phyloP scores from a whole-genome alignment of 2,329 filamentous ascomycete genomes.

The Colletotrichum incanum region DNA sequence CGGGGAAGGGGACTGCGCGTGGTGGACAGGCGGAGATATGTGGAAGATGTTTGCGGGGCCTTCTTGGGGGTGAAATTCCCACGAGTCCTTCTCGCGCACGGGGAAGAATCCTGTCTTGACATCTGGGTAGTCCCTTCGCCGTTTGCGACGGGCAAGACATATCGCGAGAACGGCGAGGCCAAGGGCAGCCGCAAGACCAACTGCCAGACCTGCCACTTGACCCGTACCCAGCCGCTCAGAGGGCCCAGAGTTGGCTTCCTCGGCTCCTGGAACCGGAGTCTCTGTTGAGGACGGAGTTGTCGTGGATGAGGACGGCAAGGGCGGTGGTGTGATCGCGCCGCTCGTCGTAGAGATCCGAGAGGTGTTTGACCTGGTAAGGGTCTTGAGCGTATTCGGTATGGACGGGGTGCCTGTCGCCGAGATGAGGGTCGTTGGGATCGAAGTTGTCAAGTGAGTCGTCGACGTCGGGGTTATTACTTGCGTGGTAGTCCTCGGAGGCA shows the following conservation, averaged over 20 bases:
- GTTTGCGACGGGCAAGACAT: slow-evolving; percentile 59
- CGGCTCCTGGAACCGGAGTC: slow-evolving; percentile 28
- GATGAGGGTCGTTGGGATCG: slow-evolving; percentile 36
- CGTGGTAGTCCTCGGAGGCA: slow-evolving; percentile 42
- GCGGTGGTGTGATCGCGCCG: slow-evolving; percentile 19
- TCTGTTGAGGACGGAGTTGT: slow-evolving; percentile 27
- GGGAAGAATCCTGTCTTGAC: slow-evolving; percentile 57
- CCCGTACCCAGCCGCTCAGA: slow-evolving; percentile 35
- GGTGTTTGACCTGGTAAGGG: slow-evolving; percentile 35
- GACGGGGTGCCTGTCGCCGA: slow-evolving; percentile 30
- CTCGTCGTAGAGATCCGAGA: slow-evolving; percentile 37
- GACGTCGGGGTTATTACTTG: slow-evolving; percentile 35
- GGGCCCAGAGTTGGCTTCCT: slow-evolving; percentile 28
- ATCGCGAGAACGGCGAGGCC: slow-evolving; percentile 65
- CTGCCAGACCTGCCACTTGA: slow-evolving; percentile 41
- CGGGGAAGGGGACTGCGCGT: slow-evolving; percentile 47
- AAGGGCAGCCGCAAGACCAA: slow-evolving; percentile 39
- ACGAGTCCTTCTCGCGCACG: slow-evolving; percentile 56
- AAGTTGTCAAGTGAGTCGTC: slow-evolving; percentile 30
- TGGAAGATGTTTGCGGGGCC: slow-evolving; percentile 51
- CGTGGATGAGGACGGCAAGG: slow-evolving; percentile 27
- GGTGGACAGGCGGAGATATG: slow-evolving; percentile 60
- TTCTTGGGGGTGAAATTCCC: slow-evolving; percentile 46
- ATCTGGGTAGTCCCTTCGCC: slow-evolving; percentile 58
- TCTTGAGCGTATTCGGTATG: slow-evolving; percentile 30